These are phyloP conservation scores for Ceratocystis eucalypticola DNA, from an alignment of 2,329 filamentous ascomycete species.

Conservation along the genomic window DNA sequence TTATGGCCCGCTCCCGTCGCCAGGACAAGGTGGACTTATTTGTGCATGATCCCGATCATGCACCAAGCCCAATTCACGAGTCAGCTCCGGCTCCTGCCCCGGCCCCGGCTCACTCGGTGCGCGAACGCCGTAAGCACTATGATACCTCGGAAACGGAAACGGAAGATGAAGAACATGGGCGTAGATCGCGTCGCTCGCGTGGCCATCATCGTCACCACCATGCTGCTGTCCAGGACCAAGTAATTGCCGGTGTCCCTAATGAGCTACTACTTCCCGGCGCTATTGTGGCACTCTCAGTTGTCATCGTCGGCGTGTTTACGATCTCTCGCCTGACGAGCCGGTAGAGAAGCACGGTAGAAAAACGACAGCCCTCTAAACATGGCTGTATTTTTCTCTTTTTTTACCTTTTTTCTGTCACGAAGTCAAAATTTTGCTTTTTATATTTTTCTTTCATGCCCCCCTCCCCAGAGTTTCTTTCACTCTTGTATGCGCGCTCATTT, in stretches of 20 bases:
- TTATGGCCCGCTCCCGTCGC: slow-evolving; percentile 60
- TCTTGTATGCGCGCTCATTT: slow-evolving; percentile 3
- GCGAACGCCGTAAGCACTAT: slow-evolving; percentile 36
- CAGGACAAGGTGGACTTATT: slow-evolving; percentile 95
- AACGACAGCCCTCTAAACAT: neutral
- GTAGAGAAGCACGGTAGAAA: slow-evolving; percentile 26
- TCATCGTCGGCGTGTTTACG: slow-evolving; percentile 86
- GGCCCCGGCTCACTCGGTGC: slow-evolving; percentile 35
- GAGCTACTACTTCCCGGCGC: slow-evolving; percentile 86
- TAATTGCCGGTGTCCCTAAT: slow-evolving; percentile 86
- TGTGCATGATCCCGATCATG: slow-evolving; percentile 82
- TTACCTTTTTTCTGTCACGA: neutral
- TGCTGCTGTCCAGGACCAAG: slow-evolving; percentile 47
- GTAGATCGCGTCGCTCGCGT: slow-evolving; percentile 32
- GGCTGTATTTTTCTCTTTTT: neutral
- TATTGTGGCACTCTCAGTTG: slow-evolving; percentile 85
- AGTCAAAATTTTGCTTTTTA: neutral
- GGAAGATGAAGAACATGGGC: slow-evolving; percentile 36
- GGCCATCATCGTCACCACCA: slow-evolving; percentile 24
- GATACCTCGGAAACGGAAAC: slow-evolving; percentile 46
- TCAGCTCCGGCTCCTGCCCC: slow-evolving; percentile 28
- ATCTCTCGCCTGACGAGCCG: slow-evolving; percentile 55
- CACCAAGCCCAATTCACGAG: slow-evolving; percentile 46
- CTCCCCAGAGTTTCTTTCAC: neutral
- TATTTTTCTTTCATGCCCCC: slow-evolving; percentile 6